Evolutionary conservation across 2,329 filamentous ascomycete species (phyloP).

Genomic region (Arthrobotrys conoides): DNA sequence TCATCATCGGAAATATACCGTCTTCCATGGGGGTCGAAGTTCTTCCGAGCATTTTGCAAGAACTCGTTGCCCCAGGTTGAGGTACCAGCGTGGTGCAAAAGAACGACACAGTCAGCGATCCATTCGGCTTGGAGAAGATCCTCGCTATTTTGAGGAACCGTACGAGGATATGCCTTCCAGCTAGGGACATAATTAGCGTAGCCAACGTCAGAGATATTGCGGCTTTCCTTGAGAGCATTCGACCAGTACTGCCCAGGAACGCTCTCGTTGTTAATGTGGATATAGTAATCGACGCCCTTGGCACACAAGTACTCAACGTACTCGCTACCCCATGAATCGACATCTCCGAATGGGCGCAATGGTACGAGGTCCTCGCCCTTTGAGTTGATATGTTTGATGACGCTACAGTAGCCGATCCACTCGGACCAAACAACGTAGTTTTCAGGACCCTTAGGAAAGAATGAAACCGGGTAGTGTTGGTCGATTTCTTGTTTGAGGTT

Average conservation of each 20-base stretch:
- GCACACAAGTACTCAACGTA: neutral
- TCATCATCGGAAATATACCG: neutral
- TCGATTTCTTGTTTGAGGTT: neutral
- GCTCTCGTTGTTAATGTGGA: constrained; percentile 20
- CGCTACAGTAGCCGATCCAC: constrained; percentile 28
- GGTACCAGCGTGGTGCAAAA: constrained; percentile 17
- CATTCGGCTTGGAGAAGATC: constrained; percentile 11
- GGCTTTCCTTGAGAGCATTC: neutral
- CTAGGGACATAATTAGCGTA: neutral
- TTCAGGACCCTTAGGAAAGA: constrained; percentile 13
- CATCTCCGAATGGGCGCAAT: neutral
- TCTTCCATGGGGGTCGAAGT: constrained; percentile 23
- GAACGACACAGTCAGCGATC: constrained; percentile 8
- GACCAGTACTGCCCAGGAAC: neutral
- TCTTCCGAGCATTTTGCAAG: neutral
- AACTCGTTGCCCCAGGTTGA: neutral
- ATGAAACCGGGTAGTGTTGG: constrained; percentile 25
- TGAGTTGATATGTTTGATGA: constrained; percentile 28
- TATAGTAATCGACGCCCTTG: constrained; percentile 1
- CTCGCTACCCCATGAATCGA: neutral
- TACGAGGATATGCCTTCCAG: neutral
- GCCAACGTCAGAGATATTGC: neutral
- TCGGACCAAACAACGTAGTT: constrained; percentile 33
- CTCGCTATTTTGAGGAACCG: neutral
- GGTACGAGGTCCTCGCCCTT: neutral